Base-by-base conservation (phyloP, 1,139 yeast genomes). In the Blastobotrys buckinghamii region DNA sequence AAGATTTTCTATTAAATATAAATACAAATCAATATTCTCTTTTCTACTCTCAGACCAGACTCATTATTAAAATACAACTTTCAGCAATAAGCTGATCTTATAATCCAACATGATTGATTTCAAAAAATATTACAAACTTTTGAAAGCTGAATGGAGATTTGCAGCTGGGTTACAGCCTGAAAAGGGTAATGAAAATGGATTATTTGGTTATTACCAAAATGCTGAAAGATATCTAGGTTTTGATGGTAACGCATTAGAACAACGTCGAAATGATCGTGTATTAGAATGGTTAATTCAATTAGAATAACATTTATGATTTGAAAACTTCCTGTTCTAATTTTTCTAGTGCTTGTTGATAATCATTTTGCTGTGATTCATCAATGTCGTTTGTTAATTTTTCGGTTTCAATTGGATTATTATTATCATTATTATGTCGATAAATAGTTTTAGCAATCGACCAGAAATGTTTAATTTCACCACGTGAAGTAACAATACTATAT, bases 381-480 rank as follows among this genome's bases (percentile, higher is more conserved):
- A 26, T 8, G 2, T 39, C 42, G 6, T 15, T 3, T 6, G 15
- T 33, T 17, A 39, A 19, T 12, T 39, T 39, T 13, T 17, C 42
- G 7, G 15, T 35, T 32, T 30, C 32, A 39, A 20, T 22, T 22
- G 4, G 4, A 22, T 4, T 22, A 22, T 22, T 22, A 10, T 32
- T 35, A 35, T 49, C 24, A 51, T 48, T 43, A 42, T 49, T 37
- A 46, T 40, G 33, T 30, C 67, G 60, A 24, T 53, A 55, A 40
- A 64, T 59, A 16, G 55, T 53, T 47, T 55, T 57, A 32, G 65
- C 63, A 52, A 67, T 59, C 29, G 50, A 56, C 55, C 73, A 72
- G 59, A 79, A 79, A 82, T 89, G 86, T 57, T 75, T 80, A 49
- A 70, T 71, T 57, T 89, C 97, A 49, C 89, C 90, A 51, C 77